Base-by-base conservation (phyloP, 108 stramenopile genomes). In the Conticribra weissflogii region DNA sequence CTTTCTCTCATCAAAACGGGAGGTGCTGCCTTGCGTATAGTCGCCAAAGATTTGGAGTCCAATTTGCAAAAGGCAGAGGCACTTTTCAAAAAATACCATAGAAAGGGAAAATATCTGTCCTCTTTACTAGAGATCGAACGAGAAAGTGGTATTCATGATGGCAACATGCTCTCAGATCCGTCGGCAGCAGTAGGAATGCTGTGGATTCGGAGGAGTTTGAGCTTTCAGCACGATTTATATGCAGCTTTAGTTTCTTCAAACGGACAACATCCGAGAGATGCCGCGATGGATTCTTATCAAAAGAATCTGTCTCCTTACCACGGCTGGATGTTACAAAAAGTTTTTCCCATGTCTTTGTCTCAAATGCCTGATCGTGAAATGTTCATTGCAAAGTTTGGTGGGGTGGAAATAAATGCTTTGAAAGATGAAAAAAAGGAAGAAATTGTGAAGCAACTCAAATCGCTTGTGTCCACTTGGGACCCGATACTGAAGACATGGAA, bases 121-220 rank as follows among this genome's bases (percentile, higher is more conserved):
- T 54, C 68, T 0, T 27, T 87, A 7, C 47, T 87, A 15, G 55
- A 66, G 46, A 59, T 56, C 29, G 86, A 87, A 81, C 27, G 50
- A 19, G 36, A 49, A 0, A 61, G 31, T 8, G 74, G 70, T 4
- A 68, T 84, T 25, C 83, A 84, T 52, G 50, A 74, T 0, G 81
- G 85, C 1, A 71, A 61, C 48, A 14, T 54, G 18, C 57, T 88
- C 12, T 56, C 75, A 22, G 87, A 88, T 51, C 65, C 73, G 19
- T 81, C 79, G 25, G 87, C 81, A 3, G 84, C 87, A 31, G 81
- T 88, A 63, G 87, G 87, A 46, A 41, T 88, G 5, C 59, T 88
- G 16, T 88, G 87, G 87, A 78, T 88, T 54, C 74, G 84, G 9
- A 71, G 87, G 15, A 66, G 73, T 2, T 56, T 88, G 4, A 62